These are phyloP conservation scores for Phaffomyces thermotolerans DNA, from an alignment of 805 yeast genomes.

Conservation along the genomic window DNA sequence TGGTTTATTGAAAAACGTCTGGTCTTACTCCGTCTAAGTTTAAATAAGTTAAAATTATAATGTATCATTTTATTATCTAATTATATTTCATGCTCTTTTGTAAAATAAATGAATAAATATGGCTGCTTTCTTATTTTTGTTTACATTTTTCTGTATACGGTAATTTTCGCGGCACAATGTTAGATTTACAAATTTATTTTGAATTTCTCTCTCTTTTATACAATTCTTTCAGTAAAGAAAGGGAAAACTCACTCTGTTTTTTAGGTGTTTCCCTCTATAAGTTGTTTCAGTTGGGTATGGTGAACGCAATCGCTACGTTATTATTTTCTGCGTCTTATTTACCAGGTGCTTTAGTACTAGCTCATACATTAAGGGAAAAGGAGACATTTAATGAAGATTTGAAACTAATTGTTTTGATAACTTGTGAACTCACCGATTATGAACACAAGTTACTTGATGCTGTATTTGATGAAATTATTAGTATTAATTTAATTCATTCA, in stretches of 20 bases:
- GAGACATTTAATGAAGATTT: constrained; percentile 2
- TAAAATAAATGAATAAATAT: no score
- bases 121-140: not conserved
- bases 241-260: no score
- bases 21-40: constrained; percentile 86
- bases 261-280: not conserved
- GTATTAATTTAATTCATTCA: constrained; percentile 21
- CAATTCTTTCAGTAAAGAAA: no score
- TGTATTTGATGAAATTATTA: constrained; percentile 24
- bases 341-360: constrained; percentile 52
- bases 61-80: constrained; percentile 1
- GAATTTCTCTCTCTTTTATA: not conserved
- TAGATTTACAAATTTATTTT: not conserved
- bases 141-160: constrained; percentile 2
- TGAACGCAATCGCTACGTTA: constrained; percentile 38
- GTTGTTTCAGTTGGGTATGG: constrained; percentile 4
- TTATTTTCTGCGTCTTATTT: constrained; percentile 44
- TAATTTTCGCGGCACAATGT: constrained; percentile 2
- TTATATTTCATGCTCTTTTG: no score
- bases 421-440: constrained; percentile 12
- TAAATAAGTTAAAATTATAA: not conserved
- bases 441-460: constrained; percentile 9
- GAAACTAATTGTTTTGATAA: constrained; percentile 19
- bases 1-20: constrained; percentile 94
- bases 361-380: constrained; percentile 26